Evolutionary conservation across 805 yeast species (phyloP).

Genomic region (Isabelozyma gotoi): DNA sequence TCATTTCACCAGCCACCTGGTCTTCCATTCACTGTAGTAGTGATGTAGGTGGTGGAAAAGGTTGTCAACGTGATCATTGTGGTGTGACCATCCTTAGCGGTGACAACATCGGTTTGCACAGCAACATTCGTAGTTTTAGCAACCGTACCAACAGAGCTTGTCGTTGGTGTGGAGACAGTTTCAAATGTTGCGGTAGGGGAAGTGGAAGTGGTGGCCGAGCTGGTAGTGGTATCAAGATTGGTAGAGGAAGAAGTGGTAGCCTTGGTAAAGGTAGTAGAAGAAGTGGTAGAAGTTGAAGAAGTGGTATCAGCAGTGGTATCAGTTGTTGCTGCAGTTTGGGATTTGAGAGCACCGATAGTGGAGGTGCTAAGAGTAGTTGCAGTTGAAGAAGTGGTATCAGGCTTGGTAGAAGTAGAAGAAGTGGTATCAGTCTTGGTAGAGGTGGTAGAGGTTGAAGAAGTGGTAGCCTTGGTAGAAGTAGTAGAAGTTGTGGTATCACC

Average conservation of each 20-base stretch:
- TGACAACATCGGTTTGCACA: background rate
- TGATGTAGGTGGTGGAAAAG: background rate
- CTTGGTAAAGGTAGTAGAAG: slow-evolving; percentile 3
- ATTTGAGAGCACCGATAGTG: background rate
- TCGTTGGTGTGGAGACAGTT: slow-evolving; percentile 1
- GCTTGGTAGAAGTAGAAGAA: slow-evolving; percentile 2
- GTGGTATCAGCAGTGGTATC: slow-evolving; percentile 3
- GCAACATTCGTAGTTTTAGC: background rate
- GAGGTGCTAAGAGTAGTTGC: slow-evolving; percentile 2
- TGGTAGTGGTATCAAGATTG: slow-evolving; percentile 3
- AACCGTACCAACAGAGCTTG: background rate
- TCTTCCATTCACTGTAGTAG: background rate
- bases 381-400: slow-evolving; percentile 5
- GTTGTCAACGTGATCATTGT: slow-evolving; percentile 1
- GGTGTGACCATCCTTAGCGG: slow-evolving; percentile 1
- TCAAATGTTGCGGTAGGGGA: slow-evolving; percentile 3
- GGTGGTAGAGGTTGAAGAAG: slow-evolving; percentile 5
- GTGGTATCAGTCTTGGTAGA: slow-evolving; percentile 4
- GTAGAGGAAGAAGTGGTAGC: slow-evolving; percentile 1
- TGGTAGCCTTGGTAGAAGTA: slow-evolving; percentile 3
- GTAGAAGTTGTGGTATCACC: slow-evolving; percentile 4
- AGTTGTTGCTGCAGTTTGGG: slow-evolving; percentile 2
- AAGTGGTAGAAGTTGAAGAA: slow-evolving; percentile 2
- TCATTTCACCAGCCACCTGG: no score
- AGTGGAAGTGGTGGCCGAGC: slow-evolving; percentile 2